These are phyloP conservation scores for Mortierella sp. DNA, from an alignment of 371 early-diverging fungal species.

Conservation along the genomic window DNA sequence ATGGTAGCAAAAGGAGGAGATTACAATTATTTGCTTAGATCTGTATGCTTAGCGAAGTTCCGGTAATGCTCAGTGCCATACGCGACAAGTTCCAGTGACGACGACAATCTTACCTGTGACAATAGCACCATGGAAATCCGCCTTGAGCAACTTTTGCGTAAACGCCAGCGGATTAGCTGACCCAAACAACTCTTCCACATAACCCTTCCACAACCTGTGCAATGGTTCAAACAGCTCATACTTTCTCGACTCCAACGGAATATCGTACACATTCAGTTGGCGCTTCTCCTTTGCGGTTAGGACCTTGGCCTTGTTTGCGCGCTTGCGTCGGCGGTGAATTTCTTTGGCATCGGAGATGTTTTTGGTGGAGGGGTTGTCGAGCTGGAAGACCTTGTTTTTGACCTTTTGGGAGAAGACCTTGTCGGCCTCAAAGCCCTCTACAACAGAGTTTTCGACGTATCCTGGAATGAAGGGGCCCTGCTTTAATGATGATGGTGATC, in stretches of 20 bases:
- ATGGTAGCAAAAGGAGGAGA: background rate
- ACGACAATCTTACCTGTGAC: conserved; percentile 71
- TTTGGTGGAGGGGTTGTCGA: conserved; percentile 62
- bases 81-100: background rate
- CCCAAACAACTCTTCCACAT: conserved; percentile 77
- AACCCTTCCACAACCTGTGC: conserved; percentile 85
- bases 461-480: conserved; percentile 22
- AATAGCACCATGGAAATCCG: conserved; percentile 88
- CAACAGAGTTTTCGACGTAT: conserved; percentile 47
- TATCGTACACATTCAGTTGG: conserved; percentile 71
- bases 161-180: conserved; percentile 57
- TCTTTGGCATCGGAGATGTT: conserved; percentile 27
- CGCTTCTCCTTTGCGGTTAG: conserved; percentile 76
- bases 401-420: conserved; percentile 52
- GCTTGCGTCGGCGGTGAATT: conserved; percentile 32
- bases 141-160: conserved; percentile 80
- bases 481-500: background rate
- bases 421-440: conserved; percentile 28
- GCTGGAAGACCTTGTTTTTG: conserved; percentile 57
- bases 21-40: background rate
- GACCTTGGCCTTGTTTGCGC: conserved; percentile 58
- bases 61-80: background rate
- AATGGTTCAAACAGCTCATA: conserved; percentile 79
- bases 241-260: conserved; percentile 67
- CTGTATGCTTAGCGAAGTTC: background rate